Evolutionary conservation across 345 rosid species (phyloP).

Genomic region (Hevea brasiliensis): DNA sequence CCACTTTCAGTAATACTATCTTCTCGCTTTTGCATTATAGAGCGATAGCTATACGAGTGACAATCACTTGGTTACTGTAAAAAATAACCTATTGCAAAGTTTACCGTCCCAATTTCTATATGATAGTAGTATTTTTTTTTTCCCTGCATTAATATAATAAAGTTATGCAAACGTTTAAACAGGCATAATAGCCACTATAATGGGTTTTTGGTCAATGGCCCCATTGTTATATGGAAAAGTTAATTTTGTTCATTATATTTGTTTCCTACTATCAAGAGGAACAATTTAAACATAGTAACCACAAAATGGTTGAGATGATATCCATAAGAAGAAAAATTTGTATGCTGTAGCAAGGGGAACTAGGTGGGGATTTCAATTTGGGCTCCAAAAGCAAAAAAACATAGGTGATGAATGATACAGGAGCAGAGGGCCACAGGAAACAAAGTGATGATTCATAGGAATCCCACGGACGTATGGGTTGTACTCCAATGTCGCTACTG

Average conservation of each 20-base stretch:
- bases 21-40: too few relatives aligned
- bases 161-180: conserved; percentile 12
- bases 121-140: background rate
- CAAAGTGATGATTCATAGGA: conserved; percentile 33
- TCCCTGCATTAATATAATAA: background rate
- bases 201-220: conserved; percentile 14
- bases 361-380: background rate
- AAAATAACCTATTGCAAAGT: background rate
- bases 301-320: background rate
- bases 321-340: too few relatives aligned
- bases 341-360: background rate
- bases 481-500: conserved; percentile 27
- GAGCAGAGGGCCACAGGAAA: conserved; percentile 10
- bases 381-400: background rate
- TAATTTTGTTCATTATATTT: background rate
- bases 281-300: background rate
- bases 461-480: conserved; percentile 41
- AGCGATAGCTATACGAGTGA: background rate
- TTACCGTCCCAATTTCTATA: background rate
- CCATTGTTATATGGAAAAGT: conserved; percentile 9
- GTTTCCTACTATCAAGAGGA: background rate
- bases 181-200: conserved; percentile 12
- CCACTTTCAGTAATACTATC: too few relatives aligned
- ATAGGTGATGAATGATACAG: conserved; percentile 1
- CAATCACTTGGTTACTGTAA: background rate